Evolutionary conservation across 345 rosid genomes (phyloP).

Genomic region (Rhizophora mangle): DNA sequence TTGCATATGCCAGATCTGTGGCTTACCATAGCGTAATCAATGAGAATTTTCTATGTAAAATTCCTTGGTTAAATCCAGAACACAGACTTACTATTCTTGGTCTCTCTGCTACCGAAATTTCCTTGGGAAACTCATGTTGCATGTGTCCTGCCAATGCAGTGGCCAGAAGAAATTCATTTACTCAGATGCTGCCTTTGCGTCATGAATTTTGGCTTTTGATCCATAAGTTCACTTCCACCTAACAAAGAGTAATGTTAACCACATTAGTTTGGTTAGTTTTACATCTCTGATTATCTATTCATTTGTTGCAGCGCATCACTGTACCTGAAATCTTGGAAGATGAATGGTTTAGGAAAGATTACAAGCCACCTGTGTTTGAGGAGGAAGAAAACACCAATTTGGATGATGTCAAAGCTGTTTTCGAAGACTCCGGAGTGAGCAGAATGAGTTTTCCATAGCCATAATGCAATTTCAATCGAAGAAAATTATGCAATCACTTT

Average conservation of each 20-base stretch:
- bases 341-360: conserved; percentile 87
- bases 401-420: conserved; percentile 93
- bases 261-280: not conserved
- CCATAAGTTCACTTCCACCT: too few relatives aligned
- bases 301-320: conserved; percentile 65
- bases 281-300: not conserved
- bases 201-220: too few relatives aligned
- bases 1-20: too few relatives aligned
- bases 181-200: too few relatives aligned
- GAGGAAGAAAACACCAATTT: conserved; percentile 65
- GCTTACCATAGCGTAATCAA: too few relatives aligned
- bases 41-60: too few relatives aligned
- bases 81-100: too few relatives aligned
- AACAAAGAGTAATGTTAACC: too few relatives aligned
- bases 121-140: not conserved
- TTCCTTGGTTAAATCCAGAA: not conserved
- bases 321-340: conserved; percentile 76
- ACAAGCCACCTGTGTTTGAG: conserved; percentile 74
- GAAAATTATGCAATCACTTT: conserved; percentile 1
- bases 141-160: too few relatives aligned
- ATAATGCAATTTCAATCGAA: conserved; percentile 3
- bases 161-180: not conserved
- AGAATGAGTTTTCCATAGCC: conserved; percentile 4
- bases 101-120: too few relatives aligned
- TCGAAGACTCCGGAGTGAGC: conserved; percentile 82